Evolutionary conservation across 1,284 basidiomycete species (phyloP), one percentile per base, ranked within the genome.

Genomic region (Fomitiporia mediterranea): DNA sequence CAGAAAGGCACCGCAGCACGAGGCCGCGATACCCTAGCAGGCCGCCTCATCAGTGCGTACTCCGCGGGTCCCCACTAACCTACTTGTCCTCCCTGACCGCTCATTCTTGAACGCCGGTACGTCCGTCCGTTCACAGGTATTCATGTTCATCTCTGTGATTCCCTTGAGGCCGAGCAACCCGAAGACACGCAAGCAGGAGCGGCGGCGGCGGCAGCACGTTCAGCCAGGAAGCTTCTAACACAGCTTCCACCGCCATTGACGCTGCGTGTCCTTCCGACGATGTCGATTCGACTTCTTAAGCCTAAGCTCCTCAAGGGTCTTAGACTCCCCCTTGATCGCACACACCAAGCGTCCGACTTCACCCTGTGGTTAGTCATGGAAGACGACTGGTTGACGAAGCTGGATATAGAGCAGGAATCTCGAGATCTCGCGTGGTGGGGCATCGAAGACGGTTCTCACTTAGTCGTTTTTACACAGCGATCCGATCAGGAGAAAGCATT

Each of bases 401-500:
- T 91, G 25, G 72, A 72, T 8, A 61, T 64, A 15, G 72, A 77
- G 30, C 68, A 77, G 30, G 77, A 81, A 55, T 61, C 64, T 9
- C 77, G 77, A 52, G 78, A 83, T 58, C 66, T 90, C 48, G 78
- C 75, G 53, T 89, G 88, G 86, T 79, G 84, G 65, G 88, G 88
- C 2, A 65, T 91, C 37, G 84, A 88, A 59, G 74, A 80, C n/a
- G 77, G 73, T 28, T 76, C 80, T 57, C 70, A 74, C 58, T 68
- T 88, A 8, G 58, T 70, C 67, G 65, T 80, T 65, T 65, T 60
- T n/a, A 13, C 53, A 23, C 34, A 32, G 19, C n/a, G 38, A 21
- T 9, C 21, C n/a, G 59, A 62, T 63, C 60, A 60, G 32, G 43
- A 58, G 38, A 61, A 60, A 56, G 35, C 55, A 34, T 11, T 42